Base-by-base conservation (phyloP, 31 red algal genomes). In the Endocladia muricata region DNA sequence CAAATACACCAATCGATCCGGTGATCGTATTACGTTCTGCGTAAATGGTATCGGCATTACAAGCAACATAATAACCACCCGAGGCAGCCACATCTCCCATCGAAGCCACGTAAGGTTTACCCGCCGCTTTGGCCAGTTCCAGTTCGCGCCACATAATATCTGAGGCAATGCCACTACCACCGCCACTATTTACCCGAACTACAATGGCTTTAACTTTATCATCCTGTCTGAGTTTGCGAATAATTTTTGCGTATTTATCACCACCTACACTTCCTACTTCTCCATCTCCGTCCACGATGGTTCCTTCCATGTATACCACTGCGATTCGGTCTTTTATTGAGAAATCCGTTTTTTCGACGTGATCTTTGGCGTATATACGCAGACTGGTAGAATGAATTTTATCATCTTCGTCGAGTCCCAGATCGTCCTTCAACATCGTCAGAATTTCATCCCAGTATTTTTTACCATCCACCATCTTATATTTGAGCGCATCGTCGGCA, bases 1-100 rank as follows among this genome's bases (percentile, higher is more conserved):
- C 65, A 8, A 99, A 78, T 33, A 99, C 88, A 4, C 96, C 96
- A 73, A 94, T 95, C 7, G 91, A 95, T 58, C 96, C 96, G 2
- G 96, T 99, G 41, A 99, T 85, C 3, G 96, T 99, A 39, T 61
- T 67, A 2, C 69, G 68, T 32, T 82, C 87, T 22, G 88, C 78
- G 37, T 89, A 86, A 32, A 99, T 79, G 11, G 74, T 76, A 41
- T 99, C 84, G 56, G 76, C 77, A 23, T 87, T 79, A 58, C 87
- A 86, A 41, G 88, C 58, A 41, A 99, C 82, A 71, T 85, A 99
- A 55, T 93, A 92, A 25, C 96, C 96, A 44, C 96, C 96, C 72
- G 71, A 85, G 2, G 91, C 96, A 61, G 78, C 83, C 5, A 99
- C 88, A 28, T 70, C 65, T 26, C 88, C 86, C 84, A 95, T 95